These are phyloP conservation scores for Saitozyma podzolica DNA, from an alignment of 768 basidiomycete species.

Conservation along the genomic window DNA sequence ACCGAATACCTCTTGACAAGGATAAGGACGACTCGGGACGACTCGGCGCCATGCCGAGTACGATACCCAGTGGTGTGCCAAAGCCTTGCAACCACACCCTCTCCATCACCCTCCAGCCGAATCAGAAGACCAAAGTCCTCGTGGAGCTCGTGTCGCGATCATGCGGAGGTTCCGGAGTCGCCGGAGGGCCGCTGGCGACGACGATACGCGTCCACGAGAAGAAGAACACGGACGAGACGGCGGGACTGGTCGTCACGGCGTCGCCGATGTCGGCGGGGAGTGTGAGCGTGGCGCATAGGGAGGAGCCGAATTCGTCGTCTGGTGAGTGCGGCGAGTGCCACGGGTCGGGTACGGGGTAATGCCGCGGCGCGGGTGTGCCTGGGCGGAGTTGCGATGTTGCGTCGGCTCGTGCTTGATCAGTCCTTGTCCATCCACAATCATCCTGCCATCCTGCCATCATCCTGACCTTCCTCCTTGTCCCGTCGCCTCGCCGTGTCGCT, in stretches of 20 bases:
- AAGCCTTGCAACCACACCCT: slow-evolving; percentile 2
- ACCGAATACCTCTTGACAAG: background rate
- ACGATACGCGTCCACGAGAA: slow-evolving; percentile 37
- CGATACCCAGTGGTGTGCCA: too few relatives aligned
- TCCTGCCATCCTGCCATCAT: too few relatives aligned
- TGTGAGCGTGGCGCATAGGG: background rate
- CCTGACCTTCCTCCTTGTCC: background rate
- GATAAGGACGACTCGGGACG: too few relatives aligned
- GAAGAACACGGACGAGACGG: slow-evolving; percentile 44
- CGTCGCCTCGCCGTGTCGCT: background rate
- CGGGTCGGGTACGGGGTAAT: too few relatives aligned
- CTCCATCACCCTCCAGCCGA: slow-evolving; percentile 34
- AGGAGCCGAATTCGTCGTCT: slow-evolving; percentile 1
- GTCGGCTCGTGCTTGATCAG: too few relatives aligned
- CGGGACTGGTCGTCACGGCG: slow-evolving; percentile 20
- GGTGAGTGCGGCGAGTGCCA: slow-evolving; percentile 3
- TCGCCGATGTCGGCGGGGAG: background rate
- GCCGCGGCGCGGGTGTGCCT: too few relatives aligned
- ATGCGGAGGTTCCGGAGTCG: too few relatives aligned
- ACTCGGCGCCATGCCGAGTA: too few relatives aligned
- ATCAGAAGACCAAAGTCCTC: slow-evolving; percentile 38
- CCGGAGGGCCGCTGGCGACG: slow-evolving; percentile 7
- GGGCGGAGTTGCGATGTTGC: too few relatives aligned
- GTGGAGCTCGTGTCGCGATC: slow-evolving; percentile 27
- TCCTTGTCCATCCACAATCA: too few relatives aligned